A percentile compares a stretch with the other conserved stretches of the same genome.
Evolutionary conservation across 768 basidiomycete species (phyloP).

Genomic region (Sporobolomyces phaffii): DNA sequence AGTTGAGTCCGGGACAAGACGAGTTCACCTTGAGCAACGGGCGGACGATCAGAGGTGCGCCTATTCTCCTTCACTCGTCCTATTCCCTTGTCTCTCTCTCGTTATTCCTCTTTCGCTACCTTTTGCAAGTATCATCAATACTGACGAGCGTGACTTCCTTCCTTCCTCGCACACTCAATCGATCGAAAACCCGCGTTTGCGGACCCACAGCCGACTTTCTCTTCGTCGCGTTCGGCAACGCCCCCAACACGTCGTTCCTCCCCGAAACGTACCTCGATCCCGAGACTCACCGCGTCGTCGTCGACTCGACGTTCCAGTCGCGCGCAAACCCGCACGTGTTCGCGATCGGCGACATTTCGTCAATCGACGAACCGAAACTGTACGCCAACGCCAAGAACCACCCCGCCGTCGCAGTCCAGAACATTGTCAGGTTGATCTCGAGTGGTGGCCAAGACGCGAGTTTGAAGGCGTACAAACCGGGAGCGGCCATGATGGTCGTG

Average conservation of each 20-base stretch:
- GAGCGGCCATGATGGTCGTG: constrained; percentile 11
- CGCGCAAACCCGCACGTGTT: constrained; percentile 1
- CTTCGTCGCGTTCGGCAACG: constrained; percentile 24
- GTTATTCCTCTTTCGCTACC: no score
- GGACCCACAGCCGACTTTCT: constrained; percentile 37
- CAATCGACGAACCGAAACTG: constrained; percentile 15
- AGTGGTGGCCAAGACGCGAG: background rate
- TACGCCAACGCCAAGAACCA: constrained; percentile 17
- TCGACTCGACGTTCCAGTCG: constrained; percentile 19
- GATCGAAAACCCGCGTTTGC: no score
- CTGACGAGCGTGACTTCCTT: no score
- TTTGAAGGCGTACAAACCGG: constrained; percentile 20
- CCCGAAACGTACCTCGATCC: constrained; percentile 5
- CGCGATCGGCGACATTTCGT: constrained; percentile 25
- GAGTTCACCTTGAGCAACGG: constrained; percentile 16
- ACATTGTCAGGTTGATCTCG: constrained; percentile 15
- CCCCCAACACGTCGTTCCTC: constrained; percentile 8
- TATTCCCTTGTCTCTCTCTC: no score
- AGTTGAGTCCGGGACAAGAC: background rate
- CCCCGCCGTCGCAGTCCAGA: constrained; percentile 2
- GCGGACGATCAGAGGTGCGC: constrained; percentile 4
- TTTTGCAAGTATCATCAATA: no score
- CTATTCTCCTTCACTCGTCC: no score
- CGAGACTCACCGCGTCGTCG: background rate
- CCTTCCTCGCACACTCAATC: no score